These are phyloP conservation scores for Colletotrichum falcatum DNA, from an alignment of 2,329 filamentous ascomycete genomes.

Conservation along the genomic window DNA sequence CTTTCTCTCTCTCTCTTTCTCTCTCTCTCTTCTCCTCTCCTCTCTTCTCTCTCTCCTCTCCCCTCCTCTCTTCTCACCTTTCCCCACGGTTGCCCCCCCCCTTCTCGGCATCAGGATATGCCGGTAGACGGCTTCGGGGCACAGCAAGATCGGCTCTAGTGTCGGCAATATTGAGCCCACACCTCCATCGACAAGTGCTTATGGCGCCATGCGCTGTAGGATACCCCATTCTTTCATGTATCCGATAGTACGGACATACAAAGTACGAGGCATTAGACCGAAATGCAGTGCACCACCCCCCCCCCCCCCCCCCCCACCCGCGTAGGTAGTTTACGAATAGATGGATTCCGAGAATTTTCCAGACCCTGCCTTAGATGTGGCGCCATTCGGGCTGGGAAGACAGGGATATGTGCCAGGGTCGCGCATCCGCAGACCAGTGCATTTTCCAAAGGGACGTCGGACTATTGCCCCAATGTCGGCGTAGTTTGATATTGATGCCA, in stretches of 20 bases:
- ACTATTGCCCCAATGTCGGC: slow-evolving; percentile 14
- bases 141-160: neutral
- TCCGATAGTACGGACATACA: no score
- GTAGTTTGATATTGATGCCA: neutral
- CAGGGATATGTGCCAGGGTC: slow-evolving; percentile 31
- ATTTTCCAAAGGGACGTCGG: slow-evolving; percentile 3
- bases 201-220: neutral
- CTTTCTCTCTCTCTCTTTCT: no score
- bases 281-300: no score
- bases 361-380: slow-evolving; percentile 11
- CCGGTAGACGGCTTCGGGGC: neutral
- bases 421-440: slow-evolving; percentile 9
- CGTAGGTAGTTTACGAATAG: neutral
- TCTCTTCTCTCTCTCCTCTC: no score
- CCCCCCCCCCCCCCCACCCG: no score
- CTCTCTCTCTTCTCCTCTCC: neutral
- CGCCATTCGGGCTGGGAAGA: slow-evolving; percentile 15
- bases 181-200: slow-evolving; percentile 18
- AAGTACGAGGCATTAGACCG: no score
- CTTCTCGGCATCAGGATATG: neutral
- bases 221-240: neutral
- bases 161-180: neutral
- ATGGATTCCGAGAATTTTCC: neutral
- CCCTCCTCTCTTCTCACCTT: no score
- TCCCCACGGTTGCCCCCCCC: neutral